Evolutionary conservation across 2,329 filamentous ascomycete genomes (phyloP), one percentile per base, ranked within the genome.

Genomic region (Penicillium sp.): DNA sequence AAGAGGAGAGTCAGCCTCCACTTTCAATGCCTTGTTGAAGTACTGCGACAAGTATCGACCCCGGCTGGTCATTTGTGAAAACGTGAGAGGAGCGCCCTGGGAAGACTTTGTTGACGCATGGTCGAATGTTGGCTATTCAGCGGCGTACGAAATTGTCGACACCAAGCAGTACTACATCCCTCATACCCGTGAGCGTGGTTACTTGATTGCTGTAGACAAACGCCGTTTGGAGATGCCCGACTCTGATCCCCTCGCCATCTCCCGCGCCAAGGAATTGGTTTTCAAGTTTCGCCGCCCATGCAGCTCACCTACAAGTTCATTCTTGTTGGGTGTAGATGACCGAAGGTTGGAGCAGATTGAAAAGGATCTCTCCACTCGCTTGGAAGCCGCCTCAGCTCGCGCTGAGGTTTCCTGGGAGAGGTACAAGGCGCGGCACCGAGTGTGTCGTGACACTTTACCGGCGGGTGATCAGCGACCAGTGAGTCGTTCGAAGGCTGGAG

Each of bases 131-230:
- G 83, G 79, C 2, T 93, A 93, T 63, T 69, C 78, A 2, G 81
- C 81, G 1, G 66, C 68, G 0, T 79, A 77, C 48, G 61, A 79
- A 0, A 75, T 73, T 5, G 74, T 89, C 0, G 88, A 93, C 64
- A 88, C 86, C 0, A 91, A 91, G 67, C 73, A 88, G 3, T 91
- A 82, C 63, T 90, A 90, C 57, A 73, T 93, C 0, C 90, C 90
- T 0, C 90, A 93, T 53, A 91, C 87, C 0, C 79, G 87, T 1
- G 72, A 76, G 41, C 79, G 87, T 33, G 82, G 81, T 1, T 89
- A 89, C 64, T 76, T 87, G 60, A 66, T 88, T 29, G 84, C 81
- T 14, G 67, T 88, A n/a, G 76, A 84, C 55, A 73, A 62, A 35
- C 37, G 56, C 5, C 65, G 62, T 13, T 63, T 69, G 51, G 35